Conservation (phyloP, 306 rosid genomes). For the Fragaria iinumae region DNA sequence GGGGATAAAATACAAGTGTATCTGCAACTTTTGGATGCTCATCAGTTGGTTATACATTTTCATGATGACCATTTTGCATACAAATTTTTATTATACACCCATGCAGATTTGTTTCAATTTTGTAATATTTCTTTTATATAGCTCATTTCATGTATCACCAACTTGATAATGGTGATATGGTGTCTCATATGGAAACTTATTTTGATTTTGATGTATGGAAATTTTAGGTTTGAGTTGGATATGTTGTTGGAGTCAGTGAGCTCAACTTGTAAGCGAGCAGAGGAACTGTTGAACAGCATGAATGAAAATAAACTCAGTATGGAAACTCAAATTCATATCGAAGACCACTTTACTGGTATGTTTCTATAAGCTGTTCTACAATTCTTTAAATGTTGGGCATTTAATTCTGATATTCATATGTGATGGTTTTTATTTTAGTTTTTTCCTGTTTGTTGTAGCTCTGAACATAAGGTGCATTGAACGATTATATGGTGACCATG, state of each 20-base stretch:
- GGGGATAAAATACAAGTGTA: not conserved
- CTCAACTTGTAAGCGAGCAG: slow-evolving; percentile 78
- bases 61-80: not conserved
- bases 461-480: slow-evolving; percentile 91
- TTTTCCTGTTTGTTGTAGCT: slow-evolving; percentile 47
- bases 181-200: not conserved
- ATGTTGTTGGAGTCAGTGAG: slow-evolving; percentile 96
- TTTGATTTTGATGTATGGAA: slow-evolving; percentile 20
- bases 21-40: not conserved
- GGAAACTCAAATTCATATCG: slow-evolving; percentile 58
- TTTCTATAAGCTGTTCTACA: slow-evolving; percentile 16
- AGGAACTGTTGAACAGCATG: slow-evolving; percentile 69
- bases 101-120: not conserved
- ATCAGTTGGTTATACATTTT: not conserved
- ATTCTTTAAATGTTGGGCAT: not conserved
- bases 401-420: slow-evolving; percentile 16
- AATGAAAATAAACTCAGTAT: slow-evolving; percentile 54
- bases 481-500: slow-evolving; percentile 97
- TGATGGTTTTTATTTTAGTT: not conserved
- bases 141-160: slow-evolving; percentile 1
- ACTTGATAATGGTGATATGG: not conserved
- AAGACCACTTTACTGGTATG: slow-evolving; percentile 89
- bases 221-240: slow-evolving; percentile 90
- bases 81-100: not conserved
- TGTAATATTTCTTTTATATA: not conserved